Conservation (phyloP, 257 asterid genomes). For the Capsicum baccatum region DNA sequence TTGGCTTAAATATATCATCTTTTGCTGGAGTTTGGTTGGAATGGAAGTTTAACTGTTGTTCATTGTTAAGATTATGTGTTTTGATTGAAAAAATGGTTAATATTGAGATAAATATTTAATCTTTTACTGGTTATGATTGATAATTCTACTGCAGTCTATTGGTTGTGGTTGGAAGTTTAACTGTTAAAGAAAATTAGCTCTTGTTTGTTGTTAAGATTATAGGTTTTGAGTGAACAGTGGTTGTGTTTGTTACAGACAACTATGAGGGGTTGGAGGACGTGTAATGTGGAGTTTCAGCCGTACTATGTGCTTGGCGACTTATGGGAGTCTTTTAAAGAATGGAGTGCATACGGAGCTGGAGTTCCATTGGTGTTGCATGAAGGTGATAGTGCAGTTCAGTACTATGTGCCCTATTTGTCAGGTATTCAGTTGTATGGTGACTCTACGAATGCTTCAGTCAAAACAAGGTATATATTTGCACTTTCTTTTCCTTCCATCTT, state of each 20-base stretch:
- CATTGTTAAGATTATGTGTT: not conserved
- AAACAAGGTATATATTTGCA: constrained; percentile 57
- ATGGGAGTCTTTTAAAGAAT: constrained; percentile 91
- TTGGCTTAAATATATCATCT: not conserved
- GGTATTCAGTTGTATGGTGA: constrained; percentile 85
- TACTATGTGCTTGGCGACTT: constrained; percentile 82
- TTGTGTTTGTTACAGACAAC: constrained; percentile 56
- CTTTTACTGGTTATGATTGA: not conserved
- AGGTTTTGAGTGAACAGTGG: constrained; percentile 13
- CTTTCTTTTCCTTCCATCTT: not conserved
- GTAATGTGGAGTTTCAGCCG: constrained; percentile 65
- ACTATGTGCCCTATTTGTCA: constrained; percentile 88
- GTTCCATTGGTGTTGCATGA: constrained; percentile 86
- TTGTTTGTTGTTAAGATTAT: constrained; percentile 17
- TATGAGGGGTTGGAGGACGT: constrained; percentile 69
- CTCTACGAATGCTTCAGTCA: constrained; percentile 59
- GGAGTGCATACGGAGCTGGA: constrained; percentile 99
- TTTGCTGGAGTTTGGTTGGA: not conserved
- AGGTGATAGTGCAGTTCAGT: constrained; percentile 71
- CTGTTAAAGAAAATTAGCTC: not conserved
- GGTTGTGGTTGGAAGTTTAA: not conserved
- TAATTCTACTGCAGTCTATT: not conserved
- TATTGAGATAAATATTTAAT: not conserved
- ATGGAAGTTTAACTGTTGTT: not conserved
- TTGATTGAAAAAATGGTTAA: constrained; percentile 7